Base-by-base conservation (phyloP, 164 flowering plant genomes). In the Chimonanthus praecox region DNA sequence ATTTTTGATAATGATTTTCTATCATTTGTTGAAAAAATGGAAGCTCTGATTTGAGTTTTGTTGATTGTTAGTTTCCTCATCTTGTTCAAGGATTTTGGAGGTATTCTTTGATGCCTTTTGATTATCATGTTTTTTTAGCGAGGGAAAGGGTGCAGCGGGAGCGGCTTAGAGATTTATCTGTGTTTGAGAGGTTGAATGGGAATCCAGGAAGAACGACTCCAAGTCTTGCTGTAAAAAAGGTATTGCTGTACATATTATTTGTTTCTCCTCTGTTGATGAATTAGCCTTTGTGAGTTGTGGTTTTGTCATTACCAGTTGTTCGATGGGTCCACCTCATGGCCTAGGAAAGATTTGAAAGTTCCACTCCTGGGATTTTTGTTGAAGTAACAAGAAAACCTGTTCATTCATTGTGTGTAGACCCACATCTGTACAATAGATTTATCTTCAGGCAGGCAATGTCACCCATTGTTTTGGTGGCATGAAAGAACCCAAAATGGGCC, bases 141-240 rank as follows among this genome's bases (percentile, higher is more conserved):
- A 80, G 73, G 64, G 98, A 94, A 84, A 88, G 92, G 76, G 78
- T 77, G 21, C 90, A 87, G 68, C 91, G 98, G 2, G 97, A 90
- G 80, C 85, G 90, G 70, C 86, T 94, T 18, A 76, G 92, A 58
- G 98, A 94, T 76, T 82, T 93, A 69, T 83, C 97, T 75, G 82
- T 88, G 50, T 91, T 91, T 79, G 98, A 93, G 84, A 90, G 97
- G 83, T 77, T 91, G 47, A 58, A 89, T 80, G 98, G 92, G 62
- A 78, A 90, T 81, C 92, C 91, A 45, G 58, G 75, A 33, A 83
- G 76, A 77, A 79, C 98, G 63, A 91, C 97, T 68, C 71, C 92
- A 47, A 71, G 49, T 48, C 88, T 93, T 68, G 98, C 98, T 63
- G 92, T 91, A 11, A 94, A 94, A 74, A 94, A 94, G 92, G 98